Base-by-base conservation (phyloP, 2,329 filamentous ascomycete genomes). In the Malbranchea zuffiana region DNA sequence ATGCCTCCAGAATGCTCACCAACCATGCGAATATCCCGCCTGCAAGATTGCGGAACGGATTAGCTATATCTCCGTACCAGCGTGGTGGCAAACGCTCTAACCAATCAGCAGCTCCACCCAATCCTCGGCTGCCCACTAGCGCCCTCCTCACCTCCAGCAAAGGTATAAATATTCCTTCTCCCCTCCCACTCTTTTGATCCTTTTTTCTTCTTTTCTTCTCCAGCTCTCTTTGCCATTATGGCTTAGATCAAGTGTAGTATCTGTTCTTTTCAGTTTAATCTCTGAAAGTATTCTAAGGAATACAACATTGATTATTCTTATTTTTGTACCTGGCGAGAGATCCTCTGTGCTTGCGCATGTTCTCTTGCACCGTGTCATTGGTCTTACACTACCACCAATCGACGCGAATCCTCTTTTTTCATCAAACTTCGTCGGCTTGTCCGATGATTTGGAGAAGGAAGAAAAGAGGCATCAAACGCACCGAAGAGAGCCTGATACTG, bases 231-330 rank as follows among this genome's bases (percentile, higher is more conserved):
- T 64, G 61, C 66, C 64, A 66, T 41, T 70, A 69, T 62, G 63
- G 75, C 75, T 82, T 82, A 83, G 80, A 85, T 85, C 80, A 84
- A 83, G 79, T 85, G 79, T 83, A 85, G 80, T 84, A 84, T 82
- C 80, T 84, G 80, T 86, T 86, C 81, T 86, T 85, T 82, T 83
- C 78, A 87, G 82, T 85, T 86, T 87, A 86, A 86, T 85, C 78
- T 81, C 81, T 87, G 80, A 80, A 82, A 85, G 72, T 71, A 69
- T 68, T 70, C 76, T 74, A 82, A 67, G 70, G 75, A 69, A 68
- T 68, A 69, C 69, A 74, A 73, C 72, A 69, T 68, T 75, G 78
- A 83, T 87, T 86, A 83, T 75, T 75, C 78, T 70, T 72, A 84
- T 87, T 82, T 80, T 83, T 83, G 69, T 49, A 60, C 42, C 50